Conservation (phyloP, 495 filamentous ascomycete genomes). For the Penicillium subrubescens region DNA sequence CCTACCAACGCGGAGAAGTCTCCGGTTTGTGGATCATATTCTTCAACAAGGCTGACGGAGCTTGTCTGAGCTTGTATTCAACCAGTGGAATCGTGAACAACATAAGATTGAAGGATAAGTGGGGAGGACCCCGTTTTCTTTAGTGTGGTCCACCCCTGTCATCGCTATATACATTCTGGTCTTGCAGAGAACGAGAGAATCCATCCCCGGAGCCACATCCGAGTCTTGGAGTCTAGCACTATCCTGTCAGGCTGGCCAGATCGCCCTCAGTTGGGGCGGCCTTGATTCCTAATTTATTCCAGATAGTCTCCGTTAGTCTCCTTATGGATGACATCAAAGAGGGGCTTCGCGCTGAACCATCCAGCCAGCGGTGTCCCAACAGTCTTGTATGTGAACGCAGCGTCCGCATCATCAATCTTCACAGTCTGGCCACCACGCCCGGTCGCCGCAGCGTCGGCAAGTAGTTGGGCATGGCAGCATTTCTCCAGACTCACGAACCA, state of each 20-base stretch:
- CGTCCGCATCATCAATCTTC: constrained; percentile 69
- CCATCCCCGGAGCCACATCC: background rate
- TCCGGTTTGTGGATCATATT: background rate
- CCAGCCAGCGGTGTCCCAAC: constrained; percentile 64
- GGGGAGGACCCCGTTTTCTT: background rate
- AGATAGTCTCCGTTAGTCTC: constrained; percentile 64
- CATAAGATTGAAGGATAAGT: background rate
- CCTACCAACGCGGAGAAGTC: background rate
- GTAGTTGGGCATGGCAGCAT: constrained; percentile 73
- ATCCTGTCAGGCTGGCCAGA: background rate
- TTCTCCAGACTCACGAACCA: constrained; percentile 79
- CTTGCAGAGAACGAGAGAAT: background rate
- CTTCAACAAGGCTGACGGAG: background rate
- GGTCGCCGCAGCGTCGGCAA: constrained; percentile 73
- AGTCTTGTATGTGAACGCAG: constrained; percentile 65
- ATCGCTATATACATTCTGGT: background rate
- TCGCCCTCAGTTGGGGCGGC: background rate
- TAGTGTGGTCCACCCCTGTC: background rate
- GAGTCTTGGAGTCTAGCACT: background rate
- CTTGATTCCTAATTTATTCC: constrained; percentile 32
- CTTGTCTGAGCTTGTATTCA: background rate
- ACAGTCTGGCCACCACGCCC: constrained; percentile 65
- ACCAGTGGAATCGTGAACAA: background rate
- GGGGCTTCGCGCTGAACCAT: constrained; percentile 72
- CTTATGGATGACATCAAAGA: constrained; percentile 71